Evolutionary conservation across 345 rosid species (phyloP), one percentile per base, ranked within the genome.

Genomic region (Linum trigynum): DNA sequence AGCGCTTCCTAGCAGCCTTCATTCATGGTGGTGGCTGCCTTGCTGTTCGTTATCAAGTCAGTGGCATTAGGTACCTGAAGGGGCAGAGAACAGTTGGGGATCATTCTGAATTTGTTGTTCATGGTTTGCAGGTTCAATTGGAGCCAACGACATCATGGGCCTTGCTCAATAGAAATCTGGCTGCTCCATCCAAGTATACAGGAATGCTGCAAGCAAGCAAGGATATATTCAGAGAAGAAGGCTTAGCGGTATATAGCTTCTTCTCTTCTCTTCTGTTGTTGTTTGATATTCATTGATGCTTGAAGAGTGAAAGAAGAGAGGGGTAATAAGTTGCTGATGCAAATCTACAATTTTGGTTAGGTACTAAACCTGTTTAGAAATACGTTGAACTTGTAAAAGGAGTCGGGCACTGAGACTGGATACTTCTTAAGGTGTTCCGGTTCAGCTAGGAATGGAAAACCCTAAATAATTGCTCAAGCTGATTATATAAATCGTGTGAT

Each of bases 221-320:
- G 83, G 95, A 94, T 63, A 94, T 94, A 36, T 85, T 84, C 41
- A 82, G 89, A 78, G 99, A 92, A 76, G 99, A 92, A 82, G 97
- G 99, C 64, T 80, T 92, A 16, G 79, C 80, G 84, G 97, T 90
- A 77, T 6, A 82, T 65, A 70, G 57, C 14, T 48, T 12, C 66
- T 37, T 57, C 32, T 23, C 0, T 23, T 23, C 56, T 15, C 14
- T 4, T 16, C 41, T 71, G 15, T 8, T 9, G 15, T 40, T 15
- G 9, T 12, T 64, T 48, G 9, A 14, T 14, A 48, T 48, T 48
- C 9, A 48, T 5, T 48, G 9, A 0, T 48, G 14, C 15, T 48
- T 48, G 53, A 48, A 48, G 14, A 48, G 53, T 48, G 53, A 10
- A 48, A 48, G 53, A 48, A 48, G 9, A 6, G 53, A 48, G 53